Conservation (phyloP, 140 eudicot species). For the Erigeron philadelphicus region DNA sequence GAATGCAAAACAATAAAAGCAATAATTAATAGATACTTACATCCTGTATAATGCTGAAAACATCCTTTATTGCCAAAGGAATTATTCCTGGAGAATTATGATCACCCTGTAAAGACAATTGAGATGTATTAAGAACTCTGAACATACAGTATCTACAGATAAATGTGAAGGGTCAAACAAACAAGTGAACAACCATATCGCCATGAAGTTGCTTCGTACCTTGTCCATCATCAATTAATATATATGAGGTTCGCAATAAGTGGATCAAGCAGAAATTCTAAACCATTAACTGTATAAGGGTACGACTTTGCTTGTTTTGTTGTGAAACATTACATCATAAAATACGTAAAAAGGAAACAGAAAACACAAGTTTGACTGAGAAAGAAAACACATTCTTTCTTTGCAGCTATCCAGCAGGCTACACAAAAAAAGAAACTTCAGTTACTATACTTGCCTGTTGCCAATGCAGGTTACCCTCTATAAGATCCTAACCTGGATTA, state of each 20-base stretch:
- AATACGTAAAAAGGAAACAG: not conserved
- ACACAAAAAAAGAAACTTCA: not conserved
- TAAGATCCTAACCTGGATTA: conserved; percentile 3
- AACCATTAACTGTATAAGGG: not conserved
- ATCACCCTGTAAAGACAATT: conserved; percentile 73
- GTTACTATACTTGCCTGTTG: conserved; percentile 5
- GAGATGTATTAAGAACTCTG: conserved; percentile 22
- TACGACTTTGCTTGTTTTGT: not conserved
- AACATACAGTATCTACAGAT: conserved; percentile 17
- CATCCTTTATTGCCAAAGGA: conserved; percentile 98
- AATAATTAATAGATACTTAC: conserved; percentile 44
- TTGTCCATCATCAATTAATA: conserved; percentile 1
- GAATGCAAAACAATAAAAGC: not conserved
- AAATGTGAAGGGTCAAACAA: conserved; percentile 11
- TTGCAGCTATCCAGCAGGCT: conserved; percentile 1
- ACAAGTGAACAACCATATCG: not conserved
- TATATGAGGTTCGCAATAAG: not conserved
- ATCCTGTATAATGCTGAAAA: conserved; percentile 98
- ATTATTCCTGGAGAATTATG: conserved; percentile 91
- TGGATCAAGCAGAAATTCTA: conserved; percentile 4
- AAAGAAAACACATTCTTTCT: not conserved
- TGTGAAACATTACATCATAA: not conserved
- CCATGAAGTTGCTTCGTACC: conserved; percentile 6
- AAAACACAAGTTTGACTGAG: too few species aligned
- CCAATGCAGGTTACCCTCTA: conserved; percentile 12